These are phyloP conservation scores for Xylaria intraflava DNA, from an alignment of 495 filamentous ascomycete genomes.

Conservation along the genomic window DNA sequence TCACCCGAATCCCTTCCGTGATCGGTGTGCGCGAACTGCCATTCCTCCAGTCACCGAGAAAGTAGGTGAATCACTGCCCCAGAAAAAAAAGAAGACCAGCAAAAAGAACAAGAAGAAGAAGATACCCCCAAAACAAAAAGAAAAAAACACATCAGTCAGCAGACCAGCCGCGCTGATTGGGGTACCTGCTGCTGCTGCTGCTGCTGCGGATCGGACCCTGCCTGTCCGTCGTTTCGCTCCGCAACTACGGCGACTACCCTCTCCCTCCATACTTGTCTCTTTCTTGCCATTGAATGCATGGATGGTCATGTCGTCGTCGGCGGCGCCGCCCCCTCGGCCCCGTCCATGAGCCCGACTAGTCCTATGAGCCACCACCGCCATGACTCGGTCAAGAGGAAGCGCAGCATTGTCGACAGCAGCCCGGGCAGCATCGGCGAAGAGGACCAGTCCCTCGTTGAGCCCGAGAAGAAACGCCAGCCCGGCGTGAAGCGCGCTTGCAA, in stretches of 20 bases:
- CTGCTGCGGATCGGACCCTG: constrained; percentile 20
- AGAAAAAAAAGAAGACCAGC: neutral
- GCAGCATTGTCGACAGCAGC: constrained; percentile 55
- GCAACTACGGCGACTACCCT: neutral
- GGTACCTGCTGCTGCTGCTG: neutral
- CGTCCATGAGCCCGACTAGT: constrained; percentile 36
- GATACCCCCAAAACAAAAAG: no score
- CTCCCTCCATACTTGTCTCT: constrained; percentile 2
- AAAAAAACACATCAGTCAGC: constrained; percentile 13
- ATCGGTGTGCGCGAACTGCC: constrained; percentile 9
- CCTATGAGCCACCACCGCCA: constrained; percentile 40
- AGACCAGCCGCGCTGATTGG: constrained; percentile 7
- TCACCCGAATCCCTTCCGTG: constrained; percentile 13
- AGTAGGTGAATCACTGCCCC: neutral
- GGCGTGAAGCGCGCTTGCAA: constrained; percentile 86
- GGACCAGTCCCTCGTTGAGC: constrained; percentile 50
- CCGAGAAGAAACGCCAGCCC: constrained; percentile 60
- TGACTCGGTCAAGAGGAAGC: constrained; percentile 42
- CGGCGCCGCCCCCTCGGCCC: constrained; percentile 29
- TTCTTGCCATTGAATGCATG: constrained; percentile 31
- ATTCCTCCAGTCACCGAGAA: constrained; percentile 7
- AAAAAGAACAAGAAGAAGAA: constrained; percentile 1
- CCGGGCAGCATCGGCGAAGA: constrained; percentile 60
- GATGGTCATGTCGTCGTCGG: constrained; percentile 33
- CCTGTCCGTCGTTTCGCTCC: constrained; percentile 14